These are phyloP conservation scores for Tolypocladium cylindrosporum DNA, from an alignment of 2,329 filamentous ascomycete genomes.

Conservation along the genomic window DNA sequence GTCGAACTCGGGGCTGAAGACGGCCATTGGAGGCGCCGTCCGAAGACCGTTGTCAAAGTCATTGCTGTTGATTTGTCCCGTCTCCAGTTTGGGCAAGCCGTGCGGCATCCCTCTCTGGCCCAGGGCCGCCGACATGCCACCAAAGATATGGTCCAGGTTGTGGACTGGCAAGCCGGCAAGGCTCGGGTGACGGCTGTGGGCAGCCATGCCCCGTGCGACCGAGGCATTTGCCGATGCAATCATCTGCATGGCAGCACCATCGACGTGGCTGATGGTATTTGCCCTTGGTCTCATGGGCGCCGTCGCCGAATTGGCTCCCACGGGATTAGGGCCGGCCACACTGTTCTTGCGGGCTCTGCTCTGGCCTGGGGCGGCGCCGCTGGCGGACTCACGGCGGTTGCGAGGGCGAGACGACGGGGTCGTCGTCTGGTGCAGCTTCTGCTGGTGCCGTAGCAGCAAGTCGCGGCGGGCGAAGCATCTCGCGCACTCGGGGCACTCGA, in stretches of 20 bases:
- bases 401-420: conserved; percentile 79
- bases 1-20: conserved; percentile 47
- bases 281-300: conserved; percentile 74
- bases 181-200: conserved; percentile 65
- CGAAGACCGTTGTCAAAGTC: conserved; percentile 61
- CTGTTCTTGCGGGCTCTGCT: conserved; percentile 88
- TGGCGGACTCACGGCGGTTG: conserved; percentile 83
- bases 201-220: conserved; percentile 38
- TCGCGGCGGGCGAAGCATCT: conserved; percentile 93
- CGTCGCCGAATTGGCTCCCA: conserved; percentile 32
- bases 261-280: conserved; percentile 93
- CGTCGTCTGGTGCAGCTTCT: conserved; percentile 93
- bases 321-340: conserved; percentile 49
- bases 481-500: conserved; percentile 90
- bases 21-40: conserved; percentile 61
- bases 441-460: conserved; percentile 85
- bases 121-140: conserved; percentile 60
- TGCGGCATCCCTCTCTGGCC: conserved; percentile 57
- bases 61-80: conserved; percentile 54
- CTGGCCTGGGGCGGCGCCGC: conserved; percentile 54
- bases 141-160: conserved; percentile 52
- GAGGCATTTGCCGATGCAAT: conserved; percentile 50
- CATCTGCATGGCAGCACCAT: conserved; percentile 65
- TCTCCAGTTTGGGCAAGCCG: conserved; percentile 75
- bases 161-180: conserved; percentile 57